Percentiles rank a stretch among this genome's conserved stretches.
phyloP scores from a whole-genome alignment of 78 protist genomes.

The Dictyostelium purpureum region DNA sequence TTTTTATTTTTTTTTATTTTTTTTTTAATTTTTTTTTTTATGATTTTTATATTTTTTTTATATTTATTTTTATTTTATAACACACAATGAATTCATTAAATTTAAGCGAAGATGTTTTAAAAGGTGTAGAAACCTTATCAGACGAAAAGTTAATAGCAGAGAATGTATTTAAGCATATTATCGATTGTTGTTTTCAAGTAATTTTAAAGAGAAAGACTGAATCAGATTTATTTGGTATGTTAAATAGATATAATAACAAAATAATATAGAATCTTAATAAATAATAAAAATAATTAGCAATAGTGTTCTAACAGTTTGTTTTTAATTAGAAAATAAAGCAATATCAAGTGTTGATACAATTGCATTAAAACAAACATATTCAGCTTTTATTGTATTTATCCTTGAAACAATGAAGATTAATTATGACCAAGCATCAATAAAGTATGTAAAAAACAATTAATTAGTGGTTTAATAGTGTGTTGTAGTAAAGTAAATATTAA shows the following conservation, averaged over 20 bases:
- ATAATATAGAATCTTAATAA: neutral
- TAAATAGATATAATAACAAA: neutral
- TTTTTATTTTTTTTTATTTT: too few relatives aligned
- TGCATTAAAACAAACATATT: constrained; percentile 67
- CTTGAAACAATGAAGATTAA: constrained; percentile 62
- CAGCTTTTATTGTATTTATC: constrained; percentile 46
- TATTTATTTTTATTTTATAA: too few relatives aligned
- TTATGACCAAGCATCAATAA: constrained; percentile 20
- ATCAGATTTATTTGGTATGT: constrained; percentile 1
- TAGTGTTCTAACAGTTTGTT: neutral
- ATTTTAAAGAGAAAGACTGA: constrained; percentile 45
- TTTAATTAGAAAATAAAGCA: constrained; percentile 10
- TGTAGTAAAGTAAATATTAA: neutral
- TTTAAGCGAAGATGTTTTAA: constrained; percentile 72
- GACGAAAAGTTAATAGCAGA: constrained; percentile 44
- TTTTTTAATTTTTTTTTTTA: too few relatives aligned
- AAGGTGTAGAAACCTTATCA: constrained; percentile 55
- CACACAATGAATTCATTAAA: constrained; percentile 3
- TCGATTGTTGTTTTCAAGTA: constrained; percentile 45
- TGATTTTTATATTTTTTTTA: too few relatives aligned
- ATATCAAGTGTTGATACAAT: constrained; percentile 36
- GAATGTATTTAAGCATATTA: constrained; percentile 25
- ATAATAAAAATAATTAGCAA: neutral
- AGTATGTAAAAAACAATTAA: neutral
- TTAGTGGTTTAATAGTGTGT: neutral